Evolutionary conservation across 495 filamentous ascomycete genomes (phyloP), one percentile per base, ranked within the genome.

Genomic region (Aspergillus olivimuriae): DNA sequence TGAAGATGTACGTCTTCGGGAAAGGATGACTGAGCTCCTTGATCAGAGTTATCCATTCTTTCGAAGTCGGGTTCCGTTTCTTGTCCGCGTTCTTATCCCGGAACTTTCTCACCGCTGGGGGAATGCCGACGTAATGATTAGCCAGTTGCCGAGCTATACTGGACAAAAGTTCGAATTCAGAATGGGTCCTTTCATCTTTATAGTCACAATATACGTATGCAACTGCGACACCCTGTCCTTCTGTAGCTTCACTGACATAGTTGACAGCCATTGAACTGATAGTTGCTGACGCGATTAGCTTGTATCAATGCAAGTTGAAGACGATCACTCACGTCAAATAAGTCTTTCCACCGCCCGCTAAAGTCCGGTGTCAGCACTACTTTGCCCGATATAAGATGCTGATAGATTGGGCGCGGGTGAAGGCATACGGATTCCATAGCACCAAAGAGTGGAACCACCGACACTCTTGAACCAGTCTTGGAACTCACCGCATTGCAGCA

Each of bases 261-360:
- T 34, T 34, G n/a, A 34, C 14, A 34, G 32, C 12, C 32, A 34
- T 34, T 34, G 32, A 34, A 34, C 32, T 34, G n/a, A n/a, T n/a
- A n/a, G 32, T 34, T 34, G 32, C 12, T n/a, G 32, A 5, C 32
- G 32, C 32, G 32, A 34, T 34, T 34, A 34, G 32, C 16, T 15
- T 33, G 32, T 34, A 34, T 3, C 12, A 34, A 15, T 4, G 32
- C 9, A 34, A 33, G 18, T n/a, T 34, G 32, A 34, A 34, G 32
- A 34, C 18, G 32, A 34, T 34, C 32, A 34, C 32, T 34, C 32
- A 34, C 32, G 32, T 34, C 32, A 34, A 34, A 17, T 15, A n/a
- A 34, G 32, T 34, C 32, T 34, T 34, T 34, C 32, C 32, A 15
- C 32, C 32, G 12, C 32, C 32, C 32, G 32, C 32, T 34, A 9